Conservation (phyloP, 441 rosid genomes). For the Aleurites moluccanus region DNA sequence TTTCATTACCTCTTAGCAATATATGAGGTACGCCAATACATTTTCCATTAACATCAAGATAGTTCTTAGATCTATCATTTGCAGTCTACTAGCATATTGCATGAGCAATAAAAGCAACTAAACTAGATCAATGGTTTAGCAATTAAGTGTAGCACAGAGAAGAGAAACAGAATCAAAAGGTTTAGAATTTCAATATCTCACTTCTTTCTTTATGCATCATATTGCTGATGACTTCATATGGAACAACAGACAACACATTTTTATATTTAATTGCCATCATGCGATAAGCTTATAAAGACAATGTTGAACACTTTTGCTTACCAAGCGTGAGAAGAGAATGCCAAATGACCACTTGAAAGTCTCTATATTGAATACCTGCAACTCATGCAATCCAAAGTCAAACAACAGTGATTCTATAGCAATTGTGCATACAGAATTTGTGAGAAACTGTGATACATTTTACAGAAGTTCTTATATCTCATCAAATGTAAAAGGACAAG, state of each 20-base stretch:
- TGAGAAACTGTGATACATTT: not conserved
- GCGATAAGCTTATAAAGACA: slow-evolving; percentile 1
- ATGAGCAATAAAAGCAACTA: not conserved
- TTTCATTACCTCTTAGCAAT: not conserved
- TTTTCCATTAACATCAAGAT: not conserved
- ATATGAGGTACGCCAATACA: not conserved
- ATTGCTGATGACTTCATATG: not conserved
- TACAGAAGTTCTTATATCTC: not conserved
- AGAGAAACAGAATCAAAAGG: not conserved
- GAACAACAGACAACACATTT: not conserved
- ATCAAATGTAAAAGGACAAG: not conserved
- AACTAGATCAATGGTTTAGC: not conserved
- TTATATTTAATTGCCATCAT: not conserved
- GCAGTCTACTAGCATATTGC: not conserved
- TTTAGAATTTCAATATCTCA: not conserved
- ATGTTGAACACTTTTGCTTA: slow-evolving; percentile 34
- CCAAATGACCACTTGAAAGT: slow-evolving; percentile 98
- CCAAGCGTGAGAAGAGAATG: slow-evolving; percentile 95
- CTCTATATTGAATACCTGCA: slow-evolving; percentile 84
- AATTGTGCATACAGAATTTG: not conserved
- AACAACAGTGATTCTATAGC: slow-evolving; percentile 11
- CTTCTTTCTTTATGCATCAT: not conserved
- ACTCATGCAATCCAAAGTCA: slow-evolving; percentile 25
- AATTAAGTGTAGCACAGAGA: not conserved
- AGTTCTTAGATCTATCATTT: slow-evolving; percentile 4